Base-by-base conservation (phyloP, 164 flowering plant species). In the Amborella trichopoda region DNA sequence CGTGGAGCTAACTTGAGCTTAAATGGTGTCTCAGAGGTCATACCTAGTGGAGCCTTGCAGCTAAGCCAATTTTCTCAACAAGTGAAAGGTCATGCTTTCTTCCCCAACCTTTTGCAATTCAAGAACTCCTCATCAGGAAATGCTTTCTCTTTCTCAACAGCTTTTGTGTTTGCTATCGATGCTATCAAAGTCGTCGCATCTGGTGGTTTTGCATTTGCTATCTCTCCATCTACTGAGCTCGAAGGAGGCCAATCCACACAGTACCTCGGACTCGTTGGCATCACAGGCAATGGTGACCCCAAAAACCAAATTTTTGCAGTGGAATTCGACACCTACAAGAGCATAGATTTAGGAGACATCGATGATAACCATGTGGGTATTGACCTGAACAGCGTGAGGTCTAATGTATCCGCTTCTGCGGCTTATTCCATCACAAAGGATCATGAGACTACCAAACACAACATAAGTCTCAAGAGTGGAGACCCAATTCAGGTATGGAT, bases 311-410 rank as follows among this genome's bases (percentile, higher is more conserved):
- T 88, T 8, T 57, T 76, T 37, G 97, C 78, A 3, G 65, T 88
- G 28, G 94, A 88, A 36, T 88, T 88, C 53, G 97, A 88, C 42
- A 75, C 76, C 0, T 87, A 91, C 0, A 63, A 26, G 48, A 83
- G 81, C 67, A 62, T 75, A 1, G 91, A 84, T 24, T 80, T 81
- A 63, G 74, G 74, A 20, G 94, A 88, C 48, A 69, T 67, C 1
- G 75, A 88, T 51, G 75, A 55, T 0, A 81, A 81, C 33, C 94
- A 84, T 39, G 68, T 88, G 6, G 91, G 89, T 0, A 61, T 84
- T 32, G 84, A 84, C 40, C 69, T 88, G 12, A 81, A 88, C 53
- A 67, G 53, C 54, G 43, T 75, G 14, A 65, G 60, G 17, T 81
- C 96, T 0, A 58, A 1, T 32, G 6, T 5, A 0, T 60, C 66